Percentiles rank a stretch among this genome's conserved stretches.
Evolutionary conservation across 2,329 filamentous ascomycete species (phyloP).

Genomic region (Emmonsia crescens): DNA sequence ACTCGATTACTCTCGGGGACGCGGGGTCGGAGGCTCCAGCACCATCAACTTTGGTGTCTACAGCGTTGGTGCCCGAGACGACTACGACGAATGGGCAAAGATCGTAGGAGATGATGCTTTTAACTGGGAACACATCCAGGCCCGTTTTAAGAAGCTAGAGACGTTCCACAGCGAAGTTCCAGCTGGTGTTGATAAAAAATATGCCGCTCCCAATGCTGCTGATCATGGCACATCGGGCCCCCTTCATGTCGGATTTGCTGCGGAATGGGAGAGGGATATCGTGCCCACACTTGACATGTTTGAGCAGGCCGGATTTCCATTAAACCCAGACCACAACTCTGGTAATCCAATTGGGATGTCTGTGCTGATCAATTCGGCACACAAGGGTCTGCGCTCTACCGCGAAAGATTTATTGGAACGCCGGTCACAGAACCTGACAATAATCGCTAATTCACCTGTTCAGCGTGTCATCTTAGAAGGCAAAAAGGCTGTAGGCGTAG

Average conservation of each 20-base stretch:
- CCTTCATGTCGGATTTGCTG: conserved; percentile 40
- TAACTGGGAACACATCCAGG: conserved; percentile 43
- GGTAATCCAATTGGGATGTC: conserved; percentile 49
- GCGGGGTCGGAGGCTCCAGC: conserved; percentile 42
- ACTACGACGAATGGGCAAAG: conserved; percentile 52
- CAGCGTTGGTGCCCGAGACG: conserved; percentile 45
- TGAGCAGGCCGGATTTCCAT: conserved; percentile 37
- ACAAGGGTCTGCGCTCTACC: conserved; percentile 40
- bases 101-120: conserved; percentile 46
- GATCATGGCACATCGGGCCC: conserved; percentile 43
- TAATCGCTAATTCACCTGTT: conserved; percentile 41
- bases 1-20: conserved; percentile 42
- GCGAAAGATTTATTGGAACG: conserved; percentile 40
- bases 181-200: conserved; percentile 32
- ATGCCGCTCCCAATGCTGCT: conserved; percentile 33
- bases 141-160: conserved; percentile 44
- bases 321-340: conserved; percentile 48
- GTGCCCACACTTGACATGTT: conserved; percentile 38
- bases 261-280: conserved; percentile 41
- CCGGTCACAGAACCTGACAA: conserved; percentile 41
- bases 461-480: conserved; percentile 39
- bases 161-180: conserved; percentile 39
- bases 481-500: conserved; percentile 37
- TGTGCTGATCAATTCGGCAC: conserved; percentile 40
- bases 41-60: conserved; percentile 48